Evolutionary conservation across 2,329 filamentous ascomycete genomes (phyloP).

Genomic region (Xylaria digitata): DNA sequence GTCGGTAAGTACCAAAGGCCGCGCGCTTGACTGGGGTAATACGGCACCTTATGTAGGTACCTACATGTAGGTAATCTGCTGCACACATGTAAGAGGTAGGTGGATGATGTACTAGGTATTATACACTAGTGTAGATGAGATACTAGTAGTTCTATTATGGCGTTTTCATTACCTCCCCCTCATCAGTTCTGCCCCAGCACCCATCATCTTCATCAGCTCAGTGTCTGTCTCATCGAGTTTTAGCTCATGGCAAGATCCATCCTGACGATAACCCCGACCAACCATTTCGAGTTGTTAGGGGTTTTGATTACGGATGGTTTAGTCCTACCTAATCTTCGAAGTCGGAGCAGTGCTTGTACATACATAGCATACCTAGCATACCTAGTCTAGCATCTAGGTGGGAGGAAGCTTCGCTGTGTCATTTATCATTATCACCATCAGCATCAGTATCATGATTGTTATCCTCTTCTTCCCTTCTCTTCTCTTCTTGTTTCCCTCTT

Average conservation of each 20-base stretch:
- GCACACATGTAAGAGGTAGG: no score
- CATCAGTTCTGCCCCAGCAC: conserved; percentile 13
- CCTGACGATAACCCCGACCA: conserved; percentile 28
- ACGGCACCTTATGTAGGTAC: no score
- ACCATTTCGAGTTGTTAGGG: conserved; percentile 16
- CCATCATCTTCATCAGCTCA: conserved; percentile 35
- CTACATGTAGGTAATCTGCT: no score
- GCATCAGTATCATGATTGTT: conserved; percentile 17
- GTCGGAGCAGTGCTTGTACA: conserved; percentile 5
- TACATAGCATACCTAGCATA: no score
- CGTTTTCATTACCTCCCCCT: neutral
- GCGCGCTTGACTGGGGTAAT: neutral
- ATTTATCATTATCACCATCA: conserved; percentile 1
- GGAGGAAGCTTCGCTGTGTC: conserved; percentile 20
- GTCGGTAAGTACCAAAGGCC: no score
- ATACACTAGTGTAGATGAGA: no score
- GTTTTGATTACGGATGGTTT: conserved; percentile 30
- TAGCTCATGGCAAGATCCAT: conserved; percentile 34
- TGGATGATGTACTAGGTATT: no score
- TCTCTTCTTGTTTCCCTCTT: neutral
- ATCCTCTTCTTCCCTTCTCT: neutral
- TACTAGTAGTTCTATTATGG: no score
- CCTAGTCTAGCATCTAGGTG: neutral
- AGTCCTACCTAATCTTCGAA: conserved; percentile 32
- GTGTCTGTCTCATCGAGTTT: conserved; percentile 37